Base-by-base conservation (phyloP, 176 grass and related monocot species). In the Musa beccarii region DNA sequence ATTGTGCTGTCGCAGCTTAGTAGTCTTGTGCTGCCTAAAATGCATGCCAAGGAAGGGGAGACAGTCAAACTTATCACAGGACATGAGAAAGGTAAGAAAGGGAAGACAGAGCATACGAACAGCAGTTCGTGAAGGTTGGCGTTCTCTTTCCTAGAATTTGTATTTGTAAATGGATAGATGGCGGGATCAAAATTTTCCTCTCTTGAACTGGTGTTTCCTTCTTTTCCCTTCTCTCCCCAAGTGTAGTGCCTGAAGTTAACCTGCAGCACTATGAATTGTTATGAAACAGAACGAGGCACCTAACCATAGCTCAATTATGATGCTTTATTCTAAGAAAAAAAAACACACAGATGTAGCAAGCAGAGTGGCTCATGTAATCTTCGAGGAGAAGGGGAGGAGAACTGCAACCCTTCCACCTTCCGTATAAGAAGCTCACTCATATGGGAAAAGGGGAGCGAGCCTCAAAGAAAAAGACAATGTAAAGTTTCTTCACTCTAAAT, bases 301-400 rank as follows among this genome's bases (percentile, higher is more conserved):
- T 75, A 96, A 92, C 73, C 92, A 92, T 67, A 96, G 89, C 85
- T 96, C 92, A 75, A 96, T 89, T 76, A 51, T 92, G 85, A 96
- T 96, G 92, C 92, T 92, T 51, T 96, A 88, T 82, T 92, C 87
- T 43, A 6, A 6, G 0, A 43, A 43, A 0, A 90, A 87, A 63
- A 89, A 96, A 83, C n/a, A n/a, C n/a, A 83, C 92, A 80, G 83
- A 76, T 61, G 79, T 96, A 49, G 71, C 89, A 17, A 92, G 92
- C 24, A 89, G 89, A 28, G 26, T 28, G 26, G 26, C 2, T 28
- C 26, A 28, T 28, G 26, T 2, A 2, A 28, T 28, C 26, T 28
- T 28, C 26, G 26, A 28, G 26, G 26, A 26, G 25, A 66, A 85
- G 89, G 25, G 89, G 92, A 34, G 29, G 29, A 43, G 34, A 43